Base-by-base conservation (phyloP, 495 filamentous ascomycete species). In the Aspergillus panamensis region DNA sequence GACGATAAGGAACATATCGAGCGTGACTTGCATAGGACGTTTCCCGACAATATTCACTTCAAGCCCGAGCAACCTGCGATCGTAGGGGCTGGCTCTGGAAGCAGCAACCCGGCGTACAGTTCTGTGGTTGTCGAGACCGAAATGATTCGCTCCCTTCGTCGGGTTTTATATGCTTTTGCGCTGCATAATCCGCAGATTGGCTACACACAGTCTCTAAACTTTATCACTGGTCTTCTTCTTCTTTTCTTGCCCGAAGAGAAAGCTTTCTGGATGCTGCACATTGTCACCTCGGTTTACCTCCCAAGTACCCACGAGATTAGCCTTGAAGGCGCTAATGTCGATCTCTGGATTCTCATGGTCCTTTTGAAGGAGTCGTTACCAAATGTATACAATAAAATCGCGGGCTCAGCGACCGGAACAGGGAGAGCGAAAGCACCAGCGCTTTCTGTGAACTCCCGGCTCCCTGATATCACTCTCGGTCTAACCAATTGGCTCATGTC, bases 401-500 rank as follows among this genome's bases (percentile, higher is more conserved):
- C 89, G 56, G 89, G 88, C 51, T 88, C 88, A 61, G 80, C 85
- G 9, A 81, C 86, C 32, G 82, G 84, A 31, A 71, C 79, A 20
- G 71, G 76, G 8, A 68, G 63, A 20, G 59, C 61, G 35, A 74
- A 70, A 54, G 43, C 62, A 12, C 69, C 73, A 45, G 71, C 78
- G 19, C 71, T 80, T 16, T 80, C 74, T 19, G 77, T 80, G 33
- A 75, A 74, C 59, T 79, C 82, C 19, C 84, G 88, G 3, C 76
- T 96, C 8, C 94, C 94, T 0, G 90, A 94, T 10, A 92, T 98
- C 62, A 92, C 91, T 8, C 81, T 98, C 2, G 93, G 92, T 58
- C 87, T 92, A 65, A 96, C 92, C 1, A 87, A 91, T n/a, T 98
- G 94, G 94, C 95, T 98, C 70, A 98, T 98, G 94, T 91, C 87